These are phyloP conservation scores for Hypsizygus marmoreus DNA, from an alignment of 768 basidiomycete species.

Conservation along the genomic window DNA sequence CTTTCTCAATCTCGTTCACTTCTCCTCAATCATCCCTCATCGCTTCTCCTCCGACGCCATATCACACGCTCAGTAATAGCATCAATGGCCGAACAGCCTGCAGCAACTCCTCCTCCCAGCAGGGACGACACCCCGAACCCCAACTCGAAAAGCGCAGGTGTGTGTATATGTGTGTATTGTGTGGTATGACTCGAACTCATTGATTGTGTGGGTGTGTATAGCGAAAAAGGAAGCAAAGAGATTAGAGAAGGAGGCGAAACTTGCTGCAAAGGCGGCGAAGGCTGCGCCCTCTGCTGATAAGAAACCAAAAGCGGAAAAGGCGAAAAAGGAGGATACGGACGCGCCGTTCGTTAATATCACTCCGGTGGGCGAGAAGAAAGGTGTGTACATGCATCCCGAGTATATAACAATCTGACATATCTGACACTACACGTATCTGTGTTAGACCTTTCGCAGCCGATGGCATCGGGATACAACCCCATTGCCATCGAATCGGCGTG, in stretches of 20 bases:
- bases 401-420: background rate
- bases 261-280: slow-evolving; percentile 68
- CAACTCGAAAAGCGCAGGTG: slow-evolving; percentile 47
- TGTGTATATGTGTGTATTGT: too few relatives aligned
- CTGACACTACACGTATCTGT: slow-evolving; percentile 6
- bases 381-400: slow-evolving; percentile 38
- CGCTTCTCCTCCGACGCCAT: slow-evolving; percentile 4
- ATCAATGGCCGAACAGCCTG: too few relatives aligned
- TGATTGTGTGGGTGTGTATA: slow-evolving; percentile 21
- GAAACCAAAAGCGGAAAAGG: slow-evolving; percentile 75
- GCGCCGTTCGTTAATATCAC: slow-evolving; percentile 86
- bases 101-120: slow-evolving; percentile 6
- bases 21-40: slow-evolving; percentile 6
- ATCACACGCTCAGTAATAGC: too few relatives aligned
- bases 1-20: slow-evolving; percentile 9
- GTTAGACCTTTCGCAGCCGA: slow-evolving; percentile 80
- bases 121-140: slow-evolving; percentile 31
- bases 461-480: slow-evolving; percentile 95
- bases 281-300: slow-evolving; percentile 55
- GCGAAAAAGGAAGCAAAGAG: slow-evolving; percentile 88
- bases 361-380: slow-evolving; percentile 92
- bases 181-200: background rate
- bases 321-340: slow-evolving; percentile 69
- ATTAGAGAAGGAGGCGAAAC: slow-evolving; percentile 76
- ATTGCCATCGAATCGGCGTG: slow-evolving; percentile 92